Conservation (phyloP, 2,329 filamentous ascomycete species). For the Neofusicoccum cordaticola region DNA sequence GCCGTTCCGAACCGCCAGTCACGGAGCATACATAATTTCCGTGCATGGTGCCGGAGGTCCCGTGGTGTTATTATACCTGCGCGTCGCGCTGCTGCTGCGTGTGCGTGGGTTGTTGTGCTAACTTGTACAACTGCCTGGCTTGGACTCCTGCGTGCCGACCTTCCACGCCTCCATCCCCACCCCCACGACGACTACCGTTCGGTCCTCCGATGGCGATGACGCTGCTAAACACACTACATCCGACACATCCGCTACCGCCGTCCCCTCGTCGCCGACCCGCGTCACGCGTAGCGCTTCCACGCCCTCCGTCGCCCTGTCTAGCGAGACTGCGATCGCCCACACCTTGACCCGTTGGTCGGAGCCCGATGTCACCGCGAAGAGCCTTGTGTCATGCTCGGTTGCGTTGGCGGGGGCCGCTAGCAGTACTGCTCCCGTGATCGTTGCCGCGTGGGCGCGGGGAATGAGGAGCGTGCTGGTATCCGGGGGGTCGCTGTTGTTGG, state of each 20-base stretch:
- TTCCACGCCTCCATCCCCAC: conserved; percentile 18
- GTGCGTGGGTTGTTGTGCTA: neutral
- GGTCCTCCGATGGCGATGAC: no score
- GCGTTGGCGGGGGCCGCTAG: conserved; percentile 21
- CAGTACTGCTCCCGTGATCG: conserved; percentile 59
- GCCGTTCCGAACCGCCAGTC: no score
- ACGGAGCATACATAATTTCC: no score
- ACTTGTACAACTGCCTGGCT: neutral
- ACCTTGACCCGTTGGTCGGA: conserved; percentile 50
- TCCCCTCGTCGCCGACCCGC: neutral
- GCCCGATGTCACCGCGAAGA: conserved; percentile 36
- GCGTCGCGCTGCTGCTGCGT: no score
- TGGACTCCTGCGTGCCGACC: neutral
- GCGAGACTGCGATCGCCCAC: conserved; percentile 39
- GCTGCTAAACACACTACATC: neutral
- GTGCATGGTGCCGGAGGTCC: no score
- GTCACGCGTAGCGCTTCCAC: neutral
- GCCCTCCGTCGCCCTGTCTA: neutral
- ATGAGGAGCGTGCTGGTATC: conserved; percentile 40
- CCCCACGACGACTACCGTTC: conserved; percentile 10
- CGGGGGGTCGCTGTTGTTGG: conserved; percentile 20
- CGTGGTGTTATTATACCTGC: no score
- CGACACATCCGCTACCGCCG: conserved; percentile 16
- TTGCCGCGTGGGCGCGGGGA: conserved; percentile 66
- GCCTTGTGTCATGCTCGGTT: neutral